Base-by-base conservation (phyloP, 2,329 filamentous ascomycete species). In the Celoporthe dispersa region DNA sequence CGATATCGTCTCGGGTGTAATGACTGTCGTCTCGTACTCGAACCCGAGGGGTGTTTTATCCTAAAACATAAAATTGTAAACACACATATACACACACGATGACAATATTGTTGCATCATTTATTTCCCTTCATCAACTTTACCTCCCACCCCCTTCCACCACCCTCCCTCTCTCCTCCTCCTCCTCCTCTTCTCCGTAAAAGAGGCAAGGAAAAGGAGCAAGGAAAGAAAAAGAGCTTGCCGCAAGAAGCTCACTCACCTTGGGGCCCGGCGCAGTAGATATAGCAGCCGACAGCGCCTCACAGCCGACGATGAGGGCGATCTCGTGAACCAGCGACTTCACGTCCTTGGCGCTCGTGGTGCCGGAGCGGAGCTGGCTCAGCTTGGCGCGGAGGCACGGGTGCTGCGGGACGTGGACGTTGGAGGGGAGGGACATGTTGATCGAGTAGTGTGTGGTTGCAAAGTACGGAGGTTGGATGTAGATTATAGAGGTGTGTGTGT, bases 351-450 rank as follows among this genome's bases (percentile, higher is more conserved):
- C 86, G 70, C 85, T 88, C 65, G 92, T 89, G 57, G 84, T 85
- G 69, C 88, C 85, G 55, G 93, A 96, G 71, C 95, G 91, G 62
- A 98, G 88, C 82, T 96, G 93, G 75, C 92, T 94, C 76, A 98
- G 89, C 85, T 98, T 98, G 75, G 92, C 93, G 76, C 87, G 86
- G 57, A 98, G 86, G 81, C 93, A 97, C 48, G 95, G 95, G 80
- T 98, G 95, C 22, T 84, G 84, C 53, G 94, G 97, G 78, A 97
- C 84, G 82, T 96, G 93, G 72, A 91, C 88, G 77, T 91, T 90
- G 75, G 85, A 73, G 12, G 87, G 87, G 59, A 90, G 80, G 67
- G 77, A 77, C 76, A 80, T 78, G 62, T 28, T 16, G 11, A n/a
- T n/a, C n/a, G n/a, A n/a, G n/a, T n/a, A n/a, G n/a, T n/a, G n/a